A percentile compares a stretch with the other conserved stretches of the same genome.
phyloP scores from a whole-genome alignment of 108 stramenopile species.

The Cyclotella choctawhatcheeana region DNA sequence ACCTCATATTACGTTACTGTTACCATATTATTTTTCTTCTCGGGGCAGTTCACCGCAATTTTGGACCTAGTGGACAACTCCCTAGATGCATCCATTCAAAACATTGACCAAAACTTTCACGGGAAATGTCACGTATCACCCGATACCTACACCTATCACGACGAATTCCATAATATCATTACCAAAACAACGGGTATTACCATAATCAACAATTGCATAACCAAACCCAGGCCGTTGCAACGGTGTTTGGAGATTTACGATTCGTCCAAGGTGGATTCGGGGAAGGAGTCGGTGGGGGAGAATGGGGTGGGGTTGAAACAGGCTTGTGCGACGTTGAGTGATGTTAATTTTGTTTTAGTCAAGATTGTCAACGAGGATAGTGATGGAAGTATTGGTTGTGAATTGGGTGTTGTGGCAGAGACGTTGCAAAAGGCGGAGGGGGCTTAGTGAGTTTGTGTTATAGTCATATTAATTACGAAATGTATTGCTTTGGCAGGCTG shows the following conservation, averaged over 20 bases:
- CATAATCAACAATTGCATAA: conserved; percentile 58
- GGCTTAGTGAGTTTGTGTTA: conserved; percentile 12
- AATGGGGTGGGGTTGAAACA: conserved; percentile 80
- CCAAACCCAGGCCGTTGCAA: conserved; percentile 50
- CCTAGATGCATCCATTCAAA: conserved; percentile 60
- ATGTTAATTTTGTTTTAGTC: conserved; percentile 55
- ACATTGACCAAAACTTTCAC: conserved; percentile 11
- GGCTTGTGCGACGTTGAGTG: conserved; percentile 64
- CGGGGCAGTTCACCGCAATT: conserved; percentile 55
- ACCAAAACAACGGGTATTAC: conserved; percentile 43
- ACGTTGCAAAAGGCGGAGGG: conserved; percentile 13
- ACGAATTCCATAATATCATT: not conserved
- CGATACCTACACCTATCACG: conserved; percentile 3
- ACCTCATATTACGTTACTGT: too few species aligned
- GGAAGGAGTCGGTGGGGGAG: conserved; percentile 62
- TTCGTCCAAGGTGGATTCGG: conserved; percentile 57
- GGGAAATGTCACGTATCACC: conserved; percentile 42
- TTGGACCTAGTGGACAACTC: conserved; percentile 81
- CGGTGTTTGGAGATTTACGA: conserved; percentile 65
- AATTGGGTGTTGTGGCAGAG: conserved; percentile 22
- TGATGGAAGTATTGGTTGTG: not conserved
- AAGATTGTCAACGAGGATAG: conserved; percentile 17
- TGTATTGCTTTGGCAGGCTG: not conserved
- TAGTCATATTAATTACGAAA: not conserved
- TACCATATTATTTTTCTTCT: too few species aligned